Conservation (phyloP, 2,329 filamentous ascomycete genomes). For the Aspergillus udagawae region DNA sequence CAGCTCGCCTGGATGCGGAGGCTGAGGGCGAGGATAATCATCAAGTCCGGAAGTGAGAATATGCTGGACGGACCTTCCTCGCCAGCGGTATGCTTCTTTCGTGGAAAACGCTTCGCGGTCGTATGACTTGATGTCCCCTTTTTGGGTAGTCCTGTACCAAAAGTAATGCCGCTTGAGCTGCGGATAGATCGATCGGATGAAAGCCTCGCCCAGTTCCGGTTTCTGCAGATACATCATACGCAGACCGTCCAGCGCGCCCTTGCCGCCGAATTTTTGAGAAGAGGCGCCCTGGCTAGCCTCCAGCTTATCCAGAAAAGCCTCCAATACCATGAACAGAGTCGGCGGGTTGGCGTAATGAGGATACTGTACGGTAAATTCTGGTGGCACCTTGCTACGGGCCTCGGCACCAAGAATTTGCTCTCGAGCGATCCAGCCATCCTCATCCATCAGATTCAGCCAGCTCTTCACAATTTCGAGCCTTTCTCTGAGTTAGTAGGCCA, state of each 20-base stretch:
- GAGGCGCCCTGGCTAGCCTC: constrained; percentile 42
- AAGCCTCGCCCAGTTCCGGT: constrained; percentile 63
- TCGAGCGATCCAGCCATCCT: constrained; percentile 94
- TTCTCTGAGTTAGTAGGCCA: constrained; percentile 13
- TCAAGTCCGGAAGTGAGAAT: constrained; percentile 91
- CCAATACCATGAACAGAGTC: constrained; percentile 85
- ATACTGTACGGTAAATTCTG: constrained; percentile 91
- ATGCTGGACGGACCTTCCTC: constrained; percentile 79
- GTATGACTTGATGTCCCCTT: constrained; percentile 84
- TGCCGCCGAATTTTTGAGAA: constrained; percentile 18
- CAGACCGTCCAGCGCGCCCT: constrained; percentile 41
- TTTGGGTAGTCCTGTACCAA: constrained; percentile 93
- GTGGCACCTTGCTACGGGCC: constrained; percentile 88
- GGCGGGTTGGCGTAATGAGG: constrained; percentile 97
- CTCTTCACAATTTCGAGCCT: constrained; percentile 79
- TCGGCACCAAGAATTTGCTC: constrained; percentile 92
- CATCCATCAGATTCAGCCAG: constrained; percentile 95
- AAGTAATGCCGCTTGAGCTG: constrained; percentile 83
- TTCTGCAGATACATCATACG: constrained; percentile 65
- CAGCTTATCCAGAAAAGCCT: constrained; percentile 77
- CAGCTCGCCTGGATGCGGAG: constrained; percentile 91
- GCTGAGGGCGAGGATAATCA: constrained; percentile 90
- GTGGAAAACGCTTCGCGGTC: constrained; percentile 81
- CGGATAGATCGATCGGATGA: constrained; percentile 75
- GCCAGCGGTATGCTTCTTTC: constrained; percentile 95